Percentiles rank a stretch among this genome's conserved stretches.
These are phyloP conservation scores for Boletus fagicola DNA, from an alignment of 768 basidiomycete genomes.

Conservation along the genomic window DNA sequence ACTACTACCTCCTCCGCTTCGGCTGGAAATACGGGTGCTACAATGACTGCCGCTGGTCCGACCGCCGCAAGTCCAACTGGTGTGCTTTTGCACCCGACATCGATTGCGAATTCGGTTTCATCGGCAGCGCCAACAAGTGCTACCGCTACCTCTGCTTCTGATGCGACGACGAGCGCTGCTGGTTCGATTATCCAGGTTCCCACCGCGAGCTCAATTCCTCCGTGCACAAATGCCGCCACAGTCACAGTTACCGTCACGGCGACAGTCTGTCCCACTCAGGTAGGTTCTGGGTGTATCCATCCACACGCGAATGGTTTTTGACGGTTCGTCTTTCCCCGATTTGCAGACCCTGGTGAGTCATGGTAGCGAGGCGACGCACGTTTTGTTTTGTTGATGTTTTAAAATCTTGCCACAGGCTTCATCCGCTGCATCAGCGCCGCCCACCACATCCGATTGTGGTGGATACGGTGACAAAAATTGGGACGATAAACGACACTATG, in stretches of 20 bases:
- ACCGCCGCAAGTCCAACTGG: background rate
- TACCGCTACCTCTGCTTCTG: background rate
- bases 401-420: background rate
- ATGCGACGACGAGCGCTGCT: background rate
- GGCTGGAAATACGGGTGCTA: background rate
- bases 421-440: background rate
- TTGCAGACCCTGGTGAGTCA: background rate
- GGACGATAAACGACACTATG: background rate
- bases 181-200: background rate
- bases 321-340: background rate
- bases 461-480: background rate
- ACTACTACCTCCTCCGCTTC: background rate
- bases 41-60: background rate
- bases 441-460: background rate
- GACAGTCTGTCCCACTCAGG: conserved; percentile 13
- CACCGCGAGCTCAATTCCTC: conserved; percentile 1
- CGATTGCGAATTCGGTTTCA: background rate
- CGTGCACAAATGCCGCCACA: background rate
- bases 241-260: conserved; percentile 23
- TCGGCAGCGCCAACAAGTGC: background rate
- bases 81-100: background rate
- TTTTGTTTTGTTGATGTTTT: background rate
- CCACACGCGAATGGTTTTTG: background rate
- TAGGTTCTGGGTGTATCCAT: background rate
- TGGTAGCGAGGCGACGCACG: background rate